Base-by-base conservation (phyloP, 352 stramenopile species). In the Phytophthora capsici region DNA sequence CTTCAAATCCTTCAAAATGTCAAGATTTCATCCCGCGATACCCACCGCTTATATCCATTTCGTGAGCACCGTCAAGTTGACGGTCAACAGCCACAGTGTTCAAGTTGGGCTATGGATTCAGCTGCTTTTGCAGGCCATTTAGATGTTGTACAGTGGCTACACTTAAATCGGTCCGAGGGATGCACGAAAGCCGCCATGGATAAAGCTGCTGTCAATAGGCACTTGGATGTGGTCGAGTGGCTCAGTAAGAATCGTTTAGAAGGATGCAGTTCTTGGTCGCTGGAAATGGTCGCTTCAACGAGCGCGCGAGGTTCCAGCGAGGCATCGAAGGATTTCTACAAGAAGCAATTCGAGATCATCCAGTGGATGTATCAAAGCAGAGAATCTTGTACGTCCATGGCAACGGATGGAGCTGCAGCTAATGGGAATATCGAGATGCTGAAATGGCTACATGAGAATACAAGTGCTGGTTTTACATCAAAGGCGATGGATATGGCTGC, bases 381-480 rank as follows among this genome's bases (percentile, higher is more conserved):
- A 22, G 36, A 0, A 34, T 34, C 28, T 4, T 12, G 28, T 4
- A 41, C 52, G 6, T 17, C 13, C 8, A 9, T 4, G 1, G 52
- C 40, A 6, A 51, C 51, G 52, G 22, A 60, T 20, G 43, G 34
- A 22, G 52, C 40, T 22, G 40, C 52, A 19, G 38, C 37, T 7
- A 60, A 51, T 34, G 52, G 38, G 7, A 32, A 51, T 20, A 23
- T 60, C 5, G 13, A 44, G 10, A 20, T 60, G 37, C 12, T 58
- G 14, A 37, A 49, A 26, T 58, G 51, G 51, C 37, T 58, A 14
- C 37, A 49, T 40, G 17, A 23, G 17, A 47, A 58, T 22, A 44
- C 25, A 1, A 19, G 7, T 4, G 37, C 41, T 30, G 13, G n/a
- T 2, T 30, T 10, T 20, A 25, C 45, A 8, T 17, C n/a, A 3